Percentiles rank a stretch among this genome's conserved stretches.
These are phyloP conservation scores for Rhodotorula sp. DNA, from an alignment of 1,284 basidiomycete genomes.

Conservation along the genomic window DNA sequence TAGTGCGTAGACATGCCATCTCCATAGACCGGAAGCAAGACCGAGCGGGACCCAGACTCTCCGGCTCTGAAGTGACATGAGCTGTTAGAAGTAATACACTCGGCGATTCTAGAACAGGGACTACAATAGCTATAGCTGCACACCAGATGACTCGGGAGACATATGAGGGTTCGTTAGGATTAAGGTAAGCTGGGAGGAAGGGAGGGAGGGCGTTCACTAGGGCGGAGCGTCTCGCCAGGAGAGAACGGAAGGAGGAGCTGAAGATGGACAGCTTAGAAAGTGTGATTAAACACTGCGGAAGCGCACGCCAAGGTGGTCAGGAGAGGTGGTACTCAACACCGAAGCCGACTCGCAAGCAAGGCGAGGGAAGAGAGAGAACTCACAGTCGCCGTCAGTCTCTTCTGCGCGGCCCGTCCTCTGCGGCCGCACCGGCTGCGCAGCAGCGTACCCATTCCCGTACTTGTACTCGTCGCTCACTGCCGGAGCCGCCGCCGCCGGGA, in stretches of 20 bases:
- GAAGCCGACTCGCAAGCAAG: background rate
- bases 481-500: slow-evolving; percentile 1
- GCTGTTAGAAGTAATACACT: no score
- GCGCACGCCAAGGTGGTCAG: no score
- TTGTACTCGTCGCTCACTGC: background rate
- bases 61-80: no score
- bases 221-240: background rate
- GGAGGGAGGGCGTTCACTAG: background rate
- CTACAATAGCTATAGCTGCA: no score
- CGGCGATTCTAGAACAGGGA: no score
- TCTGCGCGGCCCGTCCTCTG: slow-evolving; percentile 21
- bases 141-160: no score
- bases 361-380: background rate
- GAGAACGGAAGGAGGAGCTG: background rate
- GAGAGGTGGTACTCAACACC: no score
- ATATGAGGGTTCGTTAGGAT: no score
- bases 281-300: slow-evolving; percentile 29
- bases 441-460: background rate
- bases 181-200: background rate
- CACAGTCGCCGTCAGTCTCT: slow-evolving; percentile 26
- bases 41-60: no score
- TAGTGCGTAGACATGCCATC: no score
- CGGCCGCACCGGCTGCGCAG: slow-evolving; percentile 6
- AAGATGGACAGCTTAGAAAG: slow-evolving; percentile 20
- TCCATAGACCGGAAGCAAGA: no score